phyloP scores from a whole-genome alignment of 495 filamentous ascomycete species.

The Penicillium goetzii region DNA sequence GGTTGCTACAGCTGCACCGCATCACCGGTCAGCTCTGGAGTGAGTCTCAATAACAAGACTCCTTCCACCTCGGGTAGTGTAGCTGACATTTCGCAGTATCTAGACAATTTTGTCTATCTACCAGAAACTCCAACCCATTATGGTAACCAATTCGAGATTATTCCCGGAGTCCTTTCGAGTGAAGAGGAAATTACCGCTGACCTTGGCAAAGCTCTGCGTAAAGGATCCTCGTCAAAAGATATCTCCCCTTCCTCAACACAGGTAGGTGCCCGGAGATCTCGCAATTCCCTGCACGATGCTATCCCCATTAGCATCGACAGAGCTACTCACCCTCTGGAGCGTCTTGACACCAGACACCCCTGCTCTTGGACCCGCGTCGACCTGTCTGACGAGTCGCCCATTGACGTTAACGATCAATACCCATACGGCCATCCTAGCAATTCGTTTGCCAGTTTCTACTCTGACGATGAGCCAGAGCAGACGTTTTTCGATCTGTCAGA shows the following conservation, averaged over 20 bases:
- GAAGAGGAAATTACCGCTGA: background rate
- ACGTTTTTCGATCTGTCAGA: background rate
- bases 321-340: background rate
- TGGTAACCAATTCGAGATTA: background rate
- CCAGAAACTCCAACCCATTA: background rate
- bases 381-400: background rate
- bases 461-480: background rate
- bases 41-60: background rate
- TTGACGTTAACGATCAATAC: background rate
- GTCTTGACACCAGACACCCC: background rate
- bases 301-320: background rate
- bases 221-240: background rate
- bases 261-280: background rate
- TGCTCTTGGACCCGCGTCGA: background rate
- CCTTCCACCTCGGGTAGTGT: background rate
- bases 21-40: background rate
- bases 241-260: conserved; percentile 5
- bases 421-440: background rate
- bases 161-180: background rate
- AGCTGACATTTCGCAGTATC: background rate
- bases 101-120: background rate
- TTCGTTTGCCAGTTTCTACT: background rate
- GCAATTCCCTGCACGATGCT: background rate
- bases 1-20: background rate
- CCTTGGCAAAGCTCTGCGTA: background rate